These are phyloP conservation scores for Fusarium sp. DNA, from an alignment of 2,329 filamentous ascomycete genomes.

Conservation along the genomic window DNA sequence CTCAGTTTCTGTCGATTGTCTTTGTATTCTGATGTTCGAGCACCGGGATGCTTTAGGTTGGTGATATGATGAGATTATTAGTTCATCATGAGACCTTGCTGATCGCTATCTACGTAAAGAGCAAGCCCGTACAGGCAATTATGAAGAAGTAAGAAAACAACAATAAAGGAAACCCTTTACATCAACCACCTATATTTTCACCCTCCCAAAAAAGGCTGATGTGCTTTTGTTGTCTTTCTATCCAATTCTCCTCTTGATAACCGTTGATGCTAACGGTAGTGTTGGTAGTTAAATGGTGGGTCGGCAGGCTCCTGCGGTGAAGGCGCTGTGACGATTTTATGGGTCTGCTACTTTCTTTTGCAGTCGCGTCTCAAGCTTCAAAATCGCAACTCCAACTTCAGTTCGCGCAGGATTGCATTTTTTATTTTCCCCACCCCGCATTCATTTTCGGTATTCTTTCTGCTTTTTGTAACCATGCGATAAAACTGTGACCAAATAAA, in stretches of 20 bases:
- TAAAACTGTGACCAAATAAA: constrained; percentile 8
- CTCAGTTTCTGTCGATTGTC: too few species aligned
- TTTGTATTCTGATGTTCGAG: background rate
- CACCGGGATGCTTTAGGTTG: background rate
- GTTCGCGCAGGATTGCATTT: constrained; percentile 12
- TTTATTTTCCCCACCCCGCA: background rate
- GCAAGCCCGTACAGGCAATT: background rate
- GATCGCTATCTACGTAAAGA: too few species aligned
- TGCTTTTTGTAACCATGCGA: constrained; percentile 32
- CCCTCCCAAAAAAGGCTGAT: background rate
- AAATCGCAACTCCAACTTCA: constrained; percentile 31
- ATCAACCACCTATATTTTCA: fast-evolving
- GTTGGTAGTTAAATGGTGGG: constrained; percentile 12
- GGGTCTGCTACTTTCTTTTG: constrained; percentile 13
- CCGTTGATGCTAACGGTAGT: background rate
- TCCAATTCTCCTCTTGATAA: background rate
- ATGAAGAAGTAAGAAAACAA: background rate
- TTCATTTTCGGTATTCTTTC: background rate
- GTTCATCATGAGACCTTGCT: background rate
- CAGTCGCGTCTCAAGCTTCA: constrained; percentile 36
- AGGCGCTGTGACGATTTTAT: constrained; percentile 27
- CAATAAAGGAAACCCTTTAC: background rate
- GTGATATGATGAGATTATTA: background rate
- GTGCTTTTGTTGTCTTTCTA: background rate
- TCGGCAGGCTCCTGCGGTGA: constrained; percentile 1